Conservation (phyloP, 345 rosid genomes). For the Bruguiera gymnorhiza region DNA sequence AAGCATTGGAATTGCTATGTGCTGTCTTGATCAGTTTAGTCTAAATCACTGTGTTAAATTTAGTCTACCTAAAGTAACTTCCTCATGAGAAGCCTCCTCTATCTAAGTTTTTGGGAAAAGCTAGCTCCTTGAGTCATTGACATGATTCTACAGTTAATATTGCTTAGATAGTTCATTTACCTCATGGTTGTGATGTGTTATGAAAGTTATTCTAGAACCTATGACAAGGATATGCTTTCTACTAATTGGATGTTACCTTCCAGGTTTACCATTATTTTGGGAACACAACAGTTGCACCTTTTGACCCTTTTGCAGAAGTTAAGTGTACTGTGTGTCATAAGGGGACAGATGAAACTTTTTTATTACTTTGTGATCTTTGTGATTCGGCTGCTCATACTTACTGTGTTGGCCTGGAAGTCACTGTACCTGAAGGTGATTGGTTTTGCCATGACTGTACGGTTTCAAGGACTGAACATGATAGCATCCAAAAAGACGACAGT, state of each 20-base stretch:
- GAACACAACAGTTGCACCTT: constrained; percentile 22
- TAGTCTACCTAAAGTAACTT: too few relatives aligned
- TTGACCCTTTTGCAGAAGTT: constrained; percentile 43
- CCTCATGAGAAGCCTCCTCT: too few relatives aligned
- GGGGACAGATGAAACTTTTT: constrained; percentile 34
- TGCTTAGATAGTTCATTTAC: background rate
- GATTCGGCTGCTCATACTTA: constrained; percentile 54
- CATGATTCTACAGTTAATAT: background rate
- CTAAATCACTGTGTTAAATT: too few relatives aligned
- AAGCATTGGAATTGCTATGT: too few relatives aligned
- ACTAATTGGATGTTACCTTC: constrained; percentile 12
- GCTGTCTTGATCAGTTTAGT: too few relatives aligned
- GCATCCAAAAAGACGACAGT: constrained; percentile 23
- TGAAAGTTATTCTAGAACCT: too few relatives aligned
- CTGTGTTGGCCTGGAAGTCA: constrained; percentile 49
- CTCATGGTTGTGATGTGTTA: too few relatives aligned
- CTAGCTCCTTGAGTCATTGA: background rate
- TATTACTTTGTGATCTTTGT: constrained; percentile 61
- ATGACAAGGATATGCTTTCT: background rate
- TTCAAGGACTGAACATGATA: constrained; percentile 39
- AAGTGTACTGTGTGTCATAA: constrained; percentile 40
- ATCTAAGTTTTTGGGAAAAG: too few relatives aligned
- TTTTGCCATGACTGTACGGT: constrained; percentile 54
- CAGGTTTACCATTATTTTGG: constrained; percentile 42
- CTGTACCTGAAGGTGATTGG: constrained; percentile 73